Conservation (phyloP, 2,329 filamentous ascomycete genomes). For the Hymenoscyphus albidus region DNA sequence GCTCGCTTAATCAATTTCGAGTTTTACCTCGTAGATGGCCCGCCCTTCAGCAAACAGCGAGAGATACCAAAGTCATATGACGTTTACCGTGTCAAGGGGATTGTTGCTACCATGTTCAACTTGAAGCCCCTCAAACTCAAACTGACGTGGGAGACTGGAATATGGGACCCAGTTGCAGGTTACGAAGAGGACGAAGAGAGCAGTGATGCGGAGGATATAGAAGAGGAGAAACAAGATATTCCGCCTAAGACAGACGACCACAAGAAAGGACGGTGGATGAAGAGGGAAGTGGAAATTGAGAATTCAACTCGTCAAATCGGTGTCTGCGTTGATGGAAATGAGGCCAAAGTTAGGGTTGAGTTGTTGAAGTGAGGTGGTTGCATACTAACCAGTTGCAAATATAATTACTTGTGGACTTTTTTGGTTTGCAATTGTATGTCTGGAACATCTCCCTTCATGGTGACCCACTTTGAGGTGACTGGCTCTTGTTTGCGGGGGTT, state of each 20-base stretch:
- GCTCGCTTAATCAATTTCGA: constrained; percentile 68
- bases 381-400: constrained; percentile 6
- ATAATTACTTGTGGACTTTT: constrained; percentile 3
- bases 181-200: constrained; percentile 56
- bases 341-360: constrained; percentile 70
- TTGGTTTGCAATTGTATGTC: constrained; percentile 3
- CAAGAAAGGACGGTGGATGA: constrained; percentile 59
- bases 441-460: neutral
- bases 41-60: constrained; percentile 22
- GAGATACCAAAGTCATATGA: constrained; percentile 72
- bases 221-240: constrained; percentile 27
- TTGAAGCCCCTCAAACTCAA: constrained; percentile 60
- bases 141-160: constrained; percentile 84
- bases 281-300: constrained; percentile 73
- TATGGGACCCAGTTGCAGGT: constrained; percentile 75
- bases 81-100: constrained; percentile 75
- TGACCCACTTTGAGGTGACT: neutral
- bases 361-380: constrained; percentile 13
- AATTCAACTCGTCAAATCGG: constrained; percentile 79
- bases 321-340: constrained; percentile 72
- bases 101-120: constrained; percentile 68
- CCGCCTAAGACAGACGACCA: constrained; percentile 10
- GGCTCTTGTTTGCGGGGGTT: neutral
- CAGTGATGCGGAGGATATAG: constrained; percentile 48
- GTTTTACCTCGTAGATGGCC: constrained; percentile 40